Evolutionary conservation across 1,284 basidiomycete species (phyloP), one percentile per base, ranked within the genome.

Genomic region (Cerrena zonata): DNA sequence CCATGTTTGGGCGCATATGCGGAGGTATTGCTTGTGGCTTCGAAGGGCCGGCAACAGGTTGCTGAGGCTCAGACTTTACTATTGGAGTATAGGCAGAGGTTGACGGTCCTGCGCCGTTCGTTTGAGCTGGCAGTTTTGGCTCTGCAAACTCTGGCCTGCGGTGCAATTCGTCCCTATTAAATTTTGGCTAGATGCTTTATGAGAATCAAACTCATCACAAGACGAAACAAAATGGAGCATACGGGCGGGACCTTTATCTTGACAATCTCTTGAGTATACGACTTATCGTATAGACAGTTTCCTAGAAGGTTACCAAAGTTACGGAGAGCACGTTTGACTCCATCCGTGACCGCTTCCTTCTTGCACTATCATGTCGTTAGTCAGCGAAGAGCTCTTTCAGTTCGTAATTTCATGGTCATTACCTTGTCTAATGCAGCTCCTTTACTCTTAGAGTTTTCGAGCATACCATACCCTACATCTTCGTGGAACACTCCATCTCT

Each of bases 311-410:
- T 95, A 45, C 96, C 95, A 66, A 99, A 99, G 57, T 86, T 91
- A 45, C 92, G 80, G 19, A 99, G 74, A 0, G 92, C 82, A 30
- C 95, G 84, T 69, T 99, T 99, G 43, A 95, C 72, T 0, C 80
- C 94, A 61, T 99, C 95, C 0, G 95, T 99, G 0, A 97, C 89
- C 0, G 96, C 94, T 65, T 98, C 95, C 64, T 99, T 99, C 76
- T 96, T 95, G 61, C 90, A 92, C 93, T 97, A 60, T 39, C 25
- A n/a, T 37, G 24, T 27, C 7, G 44, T 49, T 18, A 25, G 53
- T 46, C 38, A 24, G 49, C 37, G 43, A 13, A 7, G 24, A 23
- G 11, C 34, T 15, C 13, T n/a, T n/a, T n/a, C n/a, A n/a, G n/a
- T n/a, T n/a, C n/a, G n/a, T n/a, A n/a, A n/a, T n/a, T n/a, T n/a